Evolutionary conservation across 2,329 filamentous ascomycete species (phyloP), one percentile per base, ranked within the genome.

Genomic region (Raffaelea albimanens): DNA sequence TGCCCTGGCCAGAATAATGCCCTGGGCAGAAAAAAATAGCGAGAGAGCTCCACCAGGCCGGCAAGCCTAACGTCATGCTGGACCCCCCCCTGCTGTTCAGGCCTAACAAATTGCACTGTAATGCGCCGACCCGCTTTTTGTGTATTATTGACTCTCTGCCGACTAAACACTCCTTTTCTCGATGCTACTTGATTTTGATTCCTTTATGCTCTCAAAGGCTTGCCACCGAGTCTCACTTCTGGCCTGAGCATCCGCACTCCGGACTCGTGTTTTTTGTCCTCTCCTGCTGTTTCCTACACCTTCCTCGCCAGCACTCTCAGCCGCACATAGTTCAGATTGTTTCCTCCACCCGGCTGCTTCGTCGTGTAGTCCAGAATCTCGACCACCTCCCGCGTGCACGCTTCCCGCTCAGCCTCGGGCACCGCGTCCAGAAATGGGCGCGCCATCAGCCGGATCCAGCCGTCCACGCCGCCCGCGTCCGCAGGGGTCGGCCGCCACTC

Each of bases 401-500:
- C 67, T 51, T 82, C 78, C 52, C 75, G 70, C 62, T 68, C 63
- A 42, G 57, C 67, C 36, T 42, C 44, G 2, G 63, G 59, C 9
- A 84, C 59, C 2, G 63, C 67, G 52, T 82, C 76, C 48, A 86
- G 65, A 43, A 82, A 73, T 52, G 67, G 63, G 51, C 71, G 75
- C 2, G 74, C 80, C 71, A 86, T 82, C 51, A 86, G 60, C 55
- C 75, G 65, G 22, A 84, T 65, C 82, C 83, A 87, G 2, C 80
- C 82, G 47, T 77, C 73, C 11, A 86, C 64, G 0, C 82, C 82
- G 3, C 77, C 78, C 50, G 61, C 64, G 51, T 73, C 76, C n/a
- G 71, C 68, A 20, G 64, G 67, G 22, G 82, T 87, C 22, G 81
- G 79, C 45, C 83, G 63, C 66, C 81, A 85, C 64, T 84, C 80